These are phyloP conservation scores for Arthroderma uncinatum DNA, from an alignment of 2,329 filamentous ascomycete species.

Conservation along the genomic window DNA sequence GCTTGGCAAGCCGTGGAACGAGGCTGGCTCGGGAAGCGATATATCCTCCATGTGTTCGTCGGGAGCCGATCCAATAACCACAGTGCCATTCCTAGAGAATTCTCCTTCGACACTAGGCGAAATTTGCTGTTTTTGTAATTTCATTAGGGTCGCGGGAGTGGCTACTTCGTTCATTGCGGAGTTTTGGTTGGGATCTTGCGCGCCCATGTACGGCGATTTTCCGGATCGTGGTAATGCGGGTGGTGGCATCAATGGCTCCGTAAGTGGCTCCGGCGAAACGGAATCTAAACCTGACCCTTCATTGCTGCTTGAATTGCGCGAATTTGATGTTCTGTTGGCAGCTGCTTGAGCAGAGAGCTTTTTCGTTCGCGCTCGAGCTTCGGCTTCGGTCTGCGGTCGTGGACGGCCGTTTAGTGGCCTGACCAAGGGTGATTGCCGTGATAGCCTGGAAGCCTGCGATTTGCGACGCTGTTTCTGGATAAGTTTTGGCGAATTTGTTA, in stretches of 20 bases:
- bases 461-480: slow-evolving; percentile 31
- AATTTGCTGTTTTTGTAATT: slow-evolving; percentile 44
- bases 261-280: slow-evolving; percentile 40
- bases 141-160: slow-evolving; percentile 82
- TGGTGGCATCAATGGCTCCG: slow-evolving; percentile 41
- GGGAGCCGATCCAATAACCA: slow-evolving; percentile 34
- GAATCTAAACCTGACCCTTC: slow-evolving; percentile 37
- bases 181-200: slow-evolving; percentile 22
- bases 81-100: slow-evolving; percentile 26
- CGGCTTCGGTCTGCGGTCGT: slow-evolving; percentile 20
- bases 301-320: slow-evolving; percentile 29
- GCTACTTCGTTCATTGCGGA: slow-evolving; percentile 48
- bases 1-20: slow-evolving; percentile 38
- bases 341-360: slow-evolving; percentile 8
- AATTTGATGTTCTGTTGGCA: slow-evolving; percentile 13
- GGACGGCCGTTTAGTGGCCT: slow-evolving; percentile 29
- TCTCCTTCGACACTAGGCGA: slow-evolving; percentile 30
- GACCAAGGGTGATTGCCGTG: slow-evolving; percentile 36
- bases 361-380: slow-evolving; percentile 10
- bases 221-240: slow-evolving; percentile 35
- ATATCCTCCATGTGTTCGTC: slow-evolving; percentile 53
- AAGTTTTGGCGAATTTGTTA: slow-evolving; percentile 26
- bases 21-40: slow-evolving; percentile 61
- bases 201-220: slow-evolving; percentile 31
- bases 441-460: slow-evolving; percentile 25